A percentile compares a stretch with the other conserved stretches of the same genome.
phyloP scores from a whole-genome alignment of 768 basidiomycete genomes.

The Suillus variegatus region DNA sequence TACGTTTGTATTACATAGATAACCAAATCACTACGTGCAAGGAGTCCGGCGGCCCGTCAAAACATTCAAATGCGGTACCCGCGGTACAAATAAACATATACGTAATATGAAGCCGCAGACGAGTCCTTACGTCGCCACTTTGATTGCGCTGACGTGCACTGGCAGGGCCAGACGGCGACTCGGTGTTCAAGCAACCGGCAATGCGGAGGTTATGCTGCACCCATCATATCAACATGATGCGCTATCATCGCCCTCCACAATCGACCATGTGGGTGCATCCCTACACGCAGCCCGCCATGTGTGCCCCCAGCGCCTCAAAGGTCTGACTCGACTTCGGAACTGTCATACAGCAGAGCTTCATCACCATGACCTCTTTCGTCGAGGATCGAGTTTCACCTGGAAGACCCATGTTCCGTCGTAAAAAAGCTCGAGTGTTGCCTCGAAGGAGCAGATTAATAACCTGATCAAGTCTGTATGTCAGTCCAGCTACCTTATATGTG shows the following conservation, averaged over 20 bases:
- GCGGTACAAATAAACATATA: neutral
- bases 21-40: too few species aligned
- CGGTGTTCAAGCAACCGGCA: conserved; percentile 6
- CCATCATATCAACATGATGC: conserved; percentile 1
- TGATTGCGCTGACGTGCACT: neutral
- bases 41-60: neutral
- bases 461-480: neutral
- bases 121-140: neutral
- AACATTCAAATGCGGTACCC: neutral
- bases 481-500: neutral
- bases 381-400: too few species aligned
- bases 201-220: neutral
- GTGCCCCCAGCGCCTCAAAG: neutral
- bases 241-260: neutral
- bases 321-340: neutral
- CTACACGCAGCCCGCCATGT: neutral
- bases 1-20: neutral
- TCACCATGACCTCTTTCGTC: neutral
- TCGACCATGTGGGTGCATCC: neutral
- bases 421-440: neutral
- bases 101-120: neutral
- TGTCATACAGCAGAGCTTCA: neutral
- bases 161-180: neutral
- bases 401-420: too few species aligned
- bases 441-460: neutral